Conservation (phyloP, 164 flowering plant species). For the Umbellularia californica region DNA sequence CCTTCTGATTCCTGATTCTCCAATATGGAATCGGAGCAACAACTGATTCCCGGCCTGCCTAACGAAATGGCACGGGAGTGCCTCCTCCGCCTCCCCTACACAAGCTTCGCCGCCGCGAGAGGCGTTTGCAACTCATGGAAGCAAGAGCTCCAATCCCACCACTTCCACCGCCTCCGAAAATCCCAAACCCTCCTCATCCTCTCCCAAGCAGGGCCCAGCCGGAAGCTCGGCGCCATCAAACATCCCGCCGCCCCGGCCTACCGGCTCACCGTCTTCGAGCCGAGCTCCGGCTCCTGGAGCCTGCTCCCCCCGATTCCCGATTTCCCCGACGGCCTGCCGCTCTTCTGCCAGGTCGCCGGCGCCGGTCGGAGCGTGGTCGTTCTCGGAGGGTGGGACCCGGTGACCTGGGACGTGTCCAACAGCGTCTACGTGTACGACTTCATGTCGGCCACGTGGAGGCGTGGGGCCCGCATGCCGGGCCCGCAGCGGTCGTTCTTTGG, state of each 20-base stretch:
- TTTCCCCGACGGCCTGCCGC: constrained; percentile 35
- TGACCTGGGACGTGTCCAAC: constrained; percentile 32
- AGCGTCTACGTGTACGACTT: constrained; percentile 48
- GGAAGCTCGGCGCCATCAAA: constrained; percentile 6
- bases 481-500: constrained; percentile 46
- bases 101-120: constrained; percentile 20
- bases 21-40: constrained; percentile 18
- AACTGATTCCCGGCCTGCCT: constrained; percentile 56
- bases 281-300: constrained; percentile 42
- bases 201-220: constrained; percentile 36
- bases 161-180: constrained; percentile 35
- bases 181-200: constrained; percentile 31
- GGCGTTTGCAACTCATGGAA: constrained; percentile 49
- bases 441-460: constrained; percentile 46
- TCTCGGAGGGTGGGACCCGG: constrained; percentile 66
- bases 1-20: too few species aligned
- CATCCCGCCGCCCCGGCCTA: constrained; percentile 22
- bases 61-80: constrained; percentile 59
- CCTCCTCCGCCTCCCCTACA: constrained; percentile 36
- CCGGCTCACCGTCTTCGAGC: constrained; percentile 39
- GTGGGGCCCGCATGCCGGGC: constrained; percentile 62
- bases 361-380: constrained; percentile 51
- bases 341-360: constrained; percentile 50
- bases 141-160: constrained; percentile 25
- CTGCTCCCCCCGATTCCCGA: constrained; percentile 44